Base-by-base conservation (phyloP, 2,329 filamentous ascomycete species). In the Kalmusia sp. region DNA sequence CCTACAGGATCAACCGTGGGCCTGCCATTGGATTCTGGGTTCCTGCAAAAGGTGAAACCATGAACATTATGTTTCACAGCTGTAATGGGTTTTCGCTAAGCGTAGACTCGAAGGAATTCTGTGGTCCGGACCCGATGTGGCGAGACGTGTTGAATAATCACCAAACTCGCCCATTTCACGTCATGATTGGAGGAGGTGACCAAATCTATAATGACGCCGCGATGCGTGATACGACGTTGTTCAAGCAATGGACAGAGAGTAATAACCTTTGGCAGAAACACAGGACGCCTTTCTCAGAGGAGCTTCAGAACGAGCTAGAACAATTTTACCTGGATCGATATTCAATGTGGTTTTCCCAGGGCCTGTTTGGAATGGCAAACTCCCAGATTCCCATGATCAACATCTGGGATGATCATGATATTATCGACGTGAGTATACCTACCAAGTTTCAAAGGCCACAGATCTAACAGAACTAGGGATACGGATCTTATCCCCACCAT, bases 31-130 rank as follows among this genome's bases (percentile, higher is more conserved):
- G 89, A 1, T 99, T 99, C 73, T 99, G 95, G 93, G 92, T 99
- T 0, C 95, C 96, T 4, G 89, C 89, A 27, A 84, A 82, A 44
- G 89, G 87, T 14, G 84, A 96, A 71, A 85, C 90, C 2, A 99
- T 99, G 95, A 97, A 98, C 77, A 91, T 97, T 71, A 96, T 98
- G 92, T 99, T 97, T 77, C 86, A 98, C 78, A 96, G 90, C 71
- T 96, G 95, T 79, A 99, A 99, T 72, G 95, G 96, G 2, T 99
- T 99, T 79, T 93, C 91, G 64, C 74, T 89, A 46, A 89, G 85
- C 51, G 90, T 90, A 21, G 87, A 96, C 57, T 79, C 92, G 0
- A 84, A 96, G 69, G 82, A 87, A 39, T 89, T 97, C 71, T 95
- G 89, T 68, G 95, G 95, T 0, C 95, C 96, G 0, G 95, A 99